These are phyloP conservation scores for Suillus placidus DNA, from an alignment of 768 basidiomycete species.

Conservation along the genomic window DNA sequence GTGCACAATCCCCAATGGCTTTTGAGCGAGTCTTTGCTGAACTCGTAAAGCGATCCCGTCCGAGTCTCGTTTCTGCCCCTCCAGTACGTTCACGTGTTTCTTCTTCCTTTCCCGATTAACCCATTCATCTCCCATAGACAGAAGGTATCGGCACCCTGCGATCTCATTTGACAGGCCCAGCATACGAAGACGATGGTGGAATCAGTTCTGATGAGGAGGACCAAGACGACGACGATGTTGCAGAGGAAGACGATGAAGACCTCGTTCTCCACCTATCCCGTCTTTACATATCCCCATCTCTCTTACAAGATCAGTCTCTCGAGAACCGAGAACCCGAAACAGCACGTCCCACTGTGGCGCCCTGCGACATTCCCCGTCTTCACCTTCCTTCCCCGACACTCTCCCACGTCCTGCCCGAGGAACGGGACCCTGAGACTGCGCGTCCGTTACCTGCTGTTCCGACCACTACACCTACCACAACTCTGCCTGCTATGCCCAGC, in stretches of 20 bases:
- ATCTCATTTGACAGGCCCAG: slow-evolving; percentile 55
- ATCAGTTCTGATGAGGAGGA: slow-evolving; percentile 58
- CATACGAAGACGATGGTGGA: slow-evolving; percentile 78
- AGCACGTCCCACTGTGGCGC: not conserved
- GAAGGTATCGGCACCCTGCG: slow-evolving; percentile 86
- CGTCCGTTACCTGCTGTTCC: slow-evolving; percentile 23
- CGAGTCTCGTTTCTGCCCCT: slow-evolving; percentile 73
- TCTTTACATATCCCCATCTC: slow-evolving; percentile 28
- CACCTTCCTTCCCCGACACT: not conserved
- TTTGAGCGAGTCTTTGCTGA: slow-evolving; percentile 66
- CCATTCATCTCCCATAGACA: slow-evolving; percentile 49
- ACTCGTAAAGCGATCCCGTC: slow-evolving; percentile 63
- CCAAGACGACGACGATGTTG: slow-evolving; percentile 38
- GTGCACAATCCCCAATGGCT: slow-evolving; percentile 45
- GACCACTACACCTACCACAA: slow-evolving; percentile 25
- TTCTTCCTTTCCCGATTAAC: slow-evolving; percentile 6
- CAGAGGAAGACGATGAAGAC: slow-evolving; percentile 35
- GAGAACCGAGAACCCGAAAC: slow-evolving; percentile 23
- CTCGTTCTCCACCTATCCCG: slow-evolving; percentile 27
- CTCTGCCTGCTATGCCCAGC: slow-evolving; percentile 31
- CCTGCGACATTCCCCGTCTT: not conserved
- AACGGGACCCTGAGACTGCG: slow-evolving; percentile 21
- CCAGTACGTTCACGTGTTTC: slow-evolving; percentile 49
- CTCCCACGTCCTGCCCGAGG: slow-evolving; percentile 4
- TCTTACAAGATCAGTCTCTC: slow-evolving; percentile 20